Conservation (phyloP, 768 basidiomycete genomes). For the Pleurotus ostreatus region DNA sequence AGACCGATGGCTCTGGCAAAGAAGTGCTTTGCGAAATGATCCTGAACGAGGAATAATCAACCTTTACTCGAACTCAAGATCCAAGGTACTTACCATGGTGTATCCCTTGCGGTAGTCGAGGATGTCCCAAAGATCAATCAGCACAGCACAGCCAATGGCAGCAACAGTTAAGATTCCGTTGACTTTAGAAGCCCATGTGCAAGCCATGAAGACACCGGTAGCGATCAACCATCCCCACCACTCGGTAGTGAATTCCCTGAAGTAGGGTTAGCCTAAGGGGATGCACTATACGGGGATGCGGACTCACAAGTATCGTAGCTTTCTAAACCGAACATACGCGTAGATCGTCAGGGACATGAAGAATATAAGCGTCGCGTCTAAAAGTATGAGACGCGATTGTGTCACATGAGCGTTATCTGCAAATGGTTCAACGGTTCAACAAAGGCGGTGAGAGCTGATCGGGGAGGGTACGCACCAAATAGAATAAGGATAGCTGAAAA, state of each 20-base stretch:
- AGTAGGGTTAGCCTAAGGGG: background rate
- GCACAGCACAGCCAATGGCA: conserved; percentile 85
- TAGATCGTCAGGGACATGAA: conserved; percentile 95
- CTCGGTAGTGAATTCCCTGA: conserved; percentile 77
- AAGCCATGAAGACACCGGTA: conserved; percentile 92
- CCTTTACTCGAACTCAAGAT: background rate
- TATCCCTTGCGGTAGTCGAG: conserved; percentile 80
- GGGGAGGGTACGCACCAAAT: conserved; percentile 63
- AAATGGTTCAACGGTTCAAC: background rate
- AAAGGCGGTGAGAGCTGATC: background rate
- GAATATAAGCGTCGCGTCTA: conserved; percentile 92
- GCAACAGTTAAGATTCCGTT: conserved; percentile 91
- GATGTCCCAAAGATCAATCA: conserved; percentile 93
- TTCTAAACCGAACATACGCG: conserved; percentile 90
- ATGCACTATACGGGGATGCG: background rate
- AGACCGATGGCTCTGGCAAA: conserved; percentile 77
- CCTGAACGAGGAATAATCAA: conserved; percentile 38
- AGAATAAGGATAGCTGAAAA: conserved; percentile 85
- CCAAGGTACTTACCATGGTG: conserved; percentile 57
- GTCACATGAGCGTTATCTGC: conserved; percentile 94
- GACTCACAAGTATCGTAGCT: conserved; percentile 81
- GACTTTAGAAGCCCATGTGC: conserved; percentile 97
- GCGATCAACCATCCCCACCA: conserved; percentile 96
- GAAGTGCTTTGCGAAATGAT: conserved; percentile 89
- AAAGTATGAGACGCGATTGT: conserved; percentile 93